Base-by-base conservation (phyloP, 768 basidiomycete genomes). In the Lentinus tigrinus region DNA sequence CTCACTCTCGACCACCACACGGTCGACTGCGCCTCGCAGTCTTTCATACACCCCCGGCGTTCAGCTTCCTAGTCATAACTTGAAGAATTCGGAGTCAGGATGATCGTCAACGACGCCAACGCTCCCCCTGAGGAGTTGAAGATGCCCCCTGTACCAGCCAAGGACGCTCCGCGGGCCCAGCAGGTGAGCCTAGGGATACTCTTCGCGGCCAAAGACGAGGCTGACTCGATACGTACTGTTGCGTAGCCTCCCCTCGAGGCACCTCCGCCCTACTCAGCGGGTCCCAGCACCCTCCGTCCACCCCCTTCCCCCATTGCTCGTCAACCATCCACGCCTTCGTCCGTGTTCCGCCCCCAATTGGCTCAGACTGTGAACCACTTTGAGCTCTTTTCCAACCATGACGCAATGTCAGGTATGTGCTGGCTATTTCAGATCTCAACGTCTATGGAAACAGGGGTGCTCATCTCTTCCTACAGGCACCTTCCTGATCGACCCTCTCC, bases 291-390 rank as follows among this genome's bases (percentile, higher is more conserved):
- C 9, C 26, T 46, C 11, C 17, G 37, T 1, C n/a, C 23, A 2
- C 27, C 47, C 6, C 43, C 24, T 2, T 11, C 51, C 2, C 38
- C 14, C 3, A 7, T 38, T 21, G 24, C n/a, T 38, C 39, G n/a
- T 27, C 44, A 6, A 31, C 34, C 38, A n/a, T 36, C 19, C 3
- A 2, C 46, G 1, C 3, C 46, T 0, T 49, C 46, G 37, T 63
- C 63, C 4, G 47, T 65, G 11, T 63, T 67, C 47, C 57, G 58
- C 34, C 62, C 69, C 3, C 50, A 56, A n/a, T 57, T 47, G 16
- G 49, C 62, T 23, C 69, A 70, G 52, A 65, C 62, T 17, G 67
- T 68, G 31, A 70, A 70, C 47, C 57, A 61, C 55, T 56, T 70
- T 14, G 63, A 64, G 43, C 51, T 70, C 8, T 64, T 63, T 52